These are phyloP conservation scores for Populus tremula DNA, from an alignment of 345 rosid genomes.

Conservation along the genomic window DNA sequence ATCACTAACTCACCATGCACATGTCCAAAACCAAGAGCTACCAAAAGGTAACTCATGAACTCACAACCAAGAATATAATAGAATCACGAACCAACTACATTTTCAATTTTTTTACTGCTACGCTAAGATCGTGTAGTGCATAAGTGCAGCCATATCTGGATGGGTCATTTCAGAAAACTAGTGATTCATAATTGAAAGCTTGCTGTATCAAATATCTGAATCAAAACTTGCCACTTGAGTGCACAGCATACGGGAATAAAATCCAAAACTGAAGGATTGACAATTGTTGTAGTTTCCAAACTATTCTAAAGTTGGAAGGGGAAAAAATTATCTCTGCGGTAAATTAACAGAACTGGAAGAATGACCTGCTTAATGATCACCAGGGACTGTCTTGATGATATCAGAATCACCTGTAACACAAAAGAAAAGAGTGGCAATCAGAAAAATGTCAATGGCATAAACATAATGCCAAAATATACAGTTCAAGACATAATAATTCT, in stretches of 20 bases:
- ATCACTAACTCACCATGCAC: not conserved
- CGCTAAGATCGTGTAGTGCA: not conserved
- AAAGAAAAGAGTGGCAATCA: not conserved
- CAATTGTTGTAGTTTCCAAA: not conserved
- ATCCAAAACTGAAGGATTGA: not conserved
- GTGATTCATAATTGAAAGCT: not conserved
- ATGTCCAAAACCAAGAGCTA: not conserved
- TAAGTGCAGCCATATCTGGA: not conserved
- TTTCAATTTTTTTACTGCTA: not conserved
- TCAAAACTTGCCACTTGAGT: not conserved
- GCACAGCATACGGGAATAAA: not conserved
- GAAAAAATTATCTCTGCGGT: not conserved
- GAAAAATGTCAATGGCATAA: not conserved
- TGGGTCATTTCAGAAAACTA: not conserved
- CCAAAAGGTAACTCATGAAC: not conserved
- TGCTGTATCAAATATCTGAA: not conserved
- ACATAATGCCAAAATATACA: not conserved
- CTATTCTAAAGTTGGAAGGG: not conserved
- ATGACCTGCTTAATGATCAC: slow-evolving; percentile 42
- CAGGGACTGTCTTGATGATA: slow-evolving; percentile 66
- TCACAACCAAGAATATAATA: not conserved
- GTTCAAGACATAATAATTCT: not conserved
- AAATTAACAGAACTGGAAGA: not conserved
- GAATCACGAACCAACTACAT: not conserved
- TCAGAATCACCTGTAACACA: slow-evolving; percentile 59